phyloP scores from a whole-genome alignment of 2,329 filamentous ascomycete genomes.

The Fusarium nanum region DNA sequence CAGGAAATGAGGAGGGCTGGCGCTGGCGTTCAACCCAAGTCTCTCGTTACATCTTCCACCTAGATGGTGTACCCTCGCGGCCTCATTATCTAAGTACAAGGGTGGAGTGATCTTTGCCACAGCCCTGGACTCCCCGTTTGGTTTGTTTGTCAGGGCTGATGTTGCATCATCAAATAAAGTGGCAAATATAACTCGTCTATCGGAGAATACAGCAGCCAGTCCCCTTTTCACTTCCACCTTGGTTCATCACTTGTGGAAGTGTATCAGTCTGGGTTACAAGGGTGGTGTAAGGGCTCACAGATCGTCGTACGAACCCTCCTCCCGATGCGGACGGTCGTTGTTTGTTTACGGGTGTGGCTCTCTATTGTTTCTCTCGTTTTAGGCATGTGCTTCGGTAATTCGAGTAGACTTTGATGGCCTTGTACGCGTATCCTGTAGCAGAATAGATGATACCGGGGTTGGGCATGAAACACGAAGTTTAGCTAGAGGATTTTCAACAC shows the following conservation, averaged over 20 bases:
- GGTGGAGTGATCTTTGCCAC: slow-evolving; percentile 16
- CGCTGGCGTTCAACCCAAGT: slow-evolving; percentile 9
- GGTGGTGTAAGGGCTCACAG: slow-evolving; percentile 1
- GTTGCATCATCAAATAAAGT: slow-evolving; percentile 26
- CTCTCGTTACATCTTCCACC: slow-evolving; percentile 8
- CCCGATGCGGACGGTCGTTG: slow-evolving; percentile 10
- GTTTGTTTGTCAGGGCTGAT: slow-evolving; percentile 11
- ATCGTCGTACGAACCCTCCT: slow-evolving; percentile 7
- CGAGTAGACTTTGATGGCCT: slow-evolving; percentile 23
- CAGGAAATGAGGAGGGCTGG: slow-evolving; percentile 2
- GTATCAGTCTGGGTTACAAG: background rate
- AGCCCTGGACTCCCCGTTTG: background rate
- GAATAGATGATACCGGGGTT: slow-evolving; percentile 14
- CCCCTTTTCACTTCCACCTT: background rate
- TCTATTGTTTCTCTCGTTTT: slow-evolving; percentile 5
- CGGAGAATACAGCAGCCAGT: slow-evolving; percentile 32
- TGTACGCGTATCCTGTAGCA: slow-evolving; percentile 19
- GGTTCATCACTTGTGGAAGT: background rate
- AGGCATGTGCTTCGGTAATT: slow-evolving; percentile 26
- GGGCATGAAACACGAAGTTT: slow-evolving; percentile 29
- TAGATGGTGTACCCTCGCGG: slow-evolving; percentile 15
- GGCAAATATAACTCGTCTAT: slow-evolving; percentile 19
- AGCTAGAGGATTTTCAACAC: slow-evolving; percentile 20
- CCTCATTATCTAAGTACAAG: slow-evolving; percentile 15
- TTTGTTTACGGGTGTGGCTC: slow-evolving; percentile 32